Conservation (phyloP, 768 basidiomycete species). For the Podaxis sp. region DNA sequence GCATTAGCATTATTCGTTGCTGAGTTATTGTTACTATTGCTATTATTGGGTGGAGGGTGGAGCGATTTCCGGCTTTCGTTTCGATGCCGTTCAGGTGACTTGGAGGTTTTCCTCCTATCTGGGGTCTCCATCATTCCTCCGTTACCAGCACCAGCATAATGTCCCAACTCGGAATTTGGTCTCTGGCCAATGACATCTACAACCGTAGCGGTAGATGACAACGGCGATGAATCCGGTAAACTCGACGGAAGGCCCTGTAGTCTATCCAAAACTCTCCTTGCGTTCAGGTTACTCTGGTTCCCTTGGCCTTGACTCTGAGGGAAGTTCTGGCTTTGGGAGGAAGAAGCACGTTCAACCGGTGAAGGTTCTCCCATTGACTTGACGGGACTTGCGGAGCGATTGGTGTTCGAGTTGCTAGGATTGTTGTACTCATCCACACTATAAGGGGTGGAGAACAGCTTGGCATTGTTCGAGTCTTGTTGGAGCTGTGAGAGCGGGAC, state of each 20-base stretch:
- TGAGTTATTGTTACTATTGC: neutral
- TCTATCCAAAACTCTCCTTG: slow-evolving; percentile 33
- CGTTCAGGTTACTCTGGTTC: slow-evolving; percentile 25
- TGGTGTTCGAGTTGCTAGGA: neutral
- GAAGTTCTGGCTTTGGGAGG: slow-evolving; percentile 31
- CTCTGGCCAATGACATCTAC: slow-evolving; percentile 47
- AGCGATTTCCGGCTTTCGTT: slow-evolving; percentile 61
- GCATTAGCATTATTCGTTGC: neutral
- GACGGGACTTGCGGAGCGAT: slow-evolving; percentile 52
- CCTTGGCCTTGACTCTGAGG: neutral
- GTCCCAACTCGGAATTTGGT: slow-evolving; percentile 80
- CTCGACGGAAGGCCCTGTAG: slow-evolving; percentile 47
- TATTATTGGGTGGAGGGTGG: slow-evolving; percentile 33
- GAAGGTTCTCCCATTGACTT: slow-evolving; percentile 48
- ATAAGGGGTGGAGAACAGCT: slow-evolving; percentile 53
- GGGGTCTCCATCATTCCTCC: slow-evolving; percentile 29
- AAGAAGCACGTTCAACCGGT: slow-evolving; percentile 40
- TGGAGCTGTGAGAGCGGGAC: slow-evolving; percentile 58
- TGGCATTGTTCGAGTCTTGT: slow-evolving; percentile 55
- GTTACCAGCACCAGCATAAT: slow-evolving; percentile 60
- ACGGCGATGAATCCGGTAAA: slow-evolving; percentile 58
- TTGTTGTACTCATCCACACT: slow-evolving; percentile 32
- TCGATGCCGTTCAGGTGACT: slow-evolving; percentile 57
- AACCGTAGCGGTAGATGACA: slow-evolving; percentile 50
- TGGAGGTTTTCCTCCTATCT: slow-evolving; percentile 34